Evolutionary conservation across 2,329 filamentous ascomycete species (phyloP).

Genomic region (Pseudocercospora crystallina): DNA sequence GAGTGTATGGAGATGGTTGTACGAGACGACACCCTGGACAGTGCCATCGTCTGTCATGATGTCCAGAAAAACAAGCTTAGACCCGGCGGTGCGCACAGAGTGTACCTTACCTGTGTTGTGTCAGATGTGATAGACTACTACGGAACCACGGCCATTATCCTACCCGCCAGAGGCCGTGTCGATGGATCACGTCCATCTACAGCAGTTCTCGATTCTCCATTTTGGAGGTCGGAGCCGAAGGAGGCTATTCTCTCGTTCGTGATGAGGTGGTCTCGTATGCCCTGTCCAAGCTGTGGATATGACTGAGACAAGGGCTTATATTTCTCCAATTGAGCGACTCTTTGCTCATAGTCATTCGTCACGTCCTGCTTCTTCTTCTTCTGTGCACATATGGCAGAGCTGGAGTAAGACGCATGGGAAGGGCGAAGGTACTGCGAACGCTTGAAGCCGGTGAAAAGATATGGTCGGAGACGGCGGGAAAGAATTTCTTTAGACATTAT

Average conservation of each 20-base stretch:
- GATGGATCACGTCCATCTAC: neutral
- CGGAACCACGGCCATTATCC: neutral
- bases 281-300: slow-evolving; percentile 53
- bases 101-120: slow-evolving; percentile 65
- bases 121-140: slow-evolving; percentile 1
- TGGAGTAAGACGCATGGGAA: slow-evolving; percentile 51
- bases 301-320: slow-evolving; percentile 50
- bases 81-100: slow-evolving; percentile 68
- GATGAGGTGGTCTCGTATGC: too few species aligned
- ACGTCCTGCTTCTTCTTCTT: slow-evolving; percentile 17
- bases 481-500: slow-evolving; percentile 44
- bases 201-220: neutral
- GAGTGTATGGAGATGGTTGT: slow-evolving; percentile 48
- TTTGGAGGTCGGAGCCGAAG: neutral
- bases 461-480: slow-evolving; percentile 53
- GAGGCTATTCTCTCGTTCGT: too few species aligned
- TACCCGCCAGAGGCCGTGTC: slow-evolving; percentile 3
- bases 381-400: neutral
- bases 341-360: slow-evolving; percentile 47
- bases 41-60: slow-evolving; percentile 69
- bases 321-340: slow-evolving; percentile 55
- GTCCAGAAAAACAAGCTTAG: slow-evolving; percentile 81
- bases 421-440: slow-evolving; percentile 15
- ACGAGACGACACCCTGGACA: slow-evolving; percentile 75
- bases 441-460: slow-evolving; percentile 43